Base-by-base conservation (phyloP, 176 grass and related monocot species). In the Musa beccarii region DNA sequence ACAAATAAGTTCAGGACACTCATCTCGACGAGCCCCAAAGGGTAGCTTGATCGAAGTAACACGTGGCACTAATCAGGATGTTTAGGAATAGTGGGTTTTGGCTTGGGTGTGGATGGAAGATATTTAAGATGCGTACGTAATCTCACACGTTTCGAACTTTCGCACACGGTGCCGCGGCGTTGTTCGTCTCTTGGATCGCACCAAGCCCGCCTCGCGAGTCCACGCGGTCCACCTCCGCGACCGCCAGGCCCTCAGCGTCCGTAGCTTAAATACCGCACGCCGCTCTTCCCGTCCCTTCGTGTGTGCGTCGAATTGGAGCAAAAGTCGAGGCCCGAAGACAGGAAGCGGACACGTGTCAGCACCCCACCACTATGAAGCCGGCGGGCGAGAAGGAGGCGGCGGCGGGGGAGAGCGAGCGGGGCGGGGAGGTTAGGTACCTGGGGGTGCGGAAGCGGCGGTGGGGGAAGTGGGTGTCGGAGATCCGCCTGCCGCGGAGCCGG, bases 401-500 rank as follows among this genome's bases (percentile, higher is more conserved):
- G 8, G 68, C n/a, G 1, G 68, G 52, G 68, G 63, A 13, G 63
- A 29, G 9, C 22, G 0, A 23, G 9, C 63, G 63, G 22, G 12
- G 10, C 22, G 63, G 63, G 1, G 63, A 66, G 21, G 24, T 26
- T 5, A 20, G 72, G 72, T 57, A 17, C 72, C 1, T 24, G 23
- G 72, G 72, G 6, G 72, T 74, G 13, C 10, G 52, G 24, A 54
- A 56, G 52, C 11, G 72, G 72, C 52, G 23, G 53, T 74, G 72
- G 52, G 72, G 72, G 53, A 25, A 56, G 72, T 74, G 72, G 72
- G 72, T 74, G 53, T 74, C 52, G 52, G 72, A 59, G 72, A 74
- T 74, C 72, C 72, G 72, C 13, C 53, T 74, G 11, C 72, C 53
- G 51, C 52, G 52, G 8, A 74, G 52, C 52, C 52, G 72, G 52